Percentiles rank a stretch among this genome's conserved stretches.
Conservation (phyloP, 352 stramenopile genomes). For the Pythium rhizo-oryzae region DNA sequence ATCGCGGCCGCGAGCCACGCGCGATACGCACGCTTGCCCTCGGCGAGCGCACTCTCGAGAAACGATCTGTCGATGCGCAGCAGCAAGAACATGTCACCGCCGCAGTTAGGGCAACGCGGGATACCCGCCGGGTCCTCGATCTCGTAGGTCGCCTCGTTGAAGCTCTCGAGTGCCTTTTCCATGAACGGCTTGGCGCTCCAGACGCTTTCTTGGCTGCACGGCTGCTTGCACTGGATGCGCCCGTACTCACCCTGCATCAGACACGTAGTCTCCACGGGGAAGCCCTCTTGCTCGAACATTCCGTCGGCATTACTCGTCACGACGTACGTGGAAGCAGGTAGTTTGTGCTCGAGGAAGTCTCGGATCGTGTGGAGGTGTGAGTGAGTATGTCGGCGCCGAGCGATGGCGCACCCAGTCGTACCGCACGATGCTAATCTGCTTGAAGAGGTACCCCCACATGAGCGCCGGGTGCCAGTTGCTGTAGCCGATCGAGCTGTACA, state of each 20-base stretch:
- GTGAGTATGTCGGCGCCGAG: constrained; percentile 53
- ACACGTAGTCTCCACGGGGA: constrained; percentile 53
- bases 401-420: constrained; percentile 54
- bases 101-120: constrained; percentile 53
- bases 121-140: constrained; percentile 55
- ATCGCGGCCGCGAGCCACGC: constrained; percentile 41
- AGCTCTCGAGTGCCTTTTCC: constrained; percentile 47
- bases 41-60: constrained; percentile 45
- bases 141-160: constrained; percentile 56
- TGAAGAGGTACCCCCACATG: constrained; percentile 70
- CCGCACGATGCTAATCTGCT: constrained; percentile 60
- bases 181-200: constrained; percentile 62
- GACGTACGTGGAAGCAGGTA: constrained; percentile 50
- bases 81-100: constrained; percentile 53
- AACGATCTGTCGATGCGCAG: constrained; percentile 55
- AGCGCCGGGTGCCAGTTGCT: constrained; percentile 41
- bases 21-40: constrained; percentile 40
- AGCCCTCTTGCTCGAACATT: constrained; percentile 75
- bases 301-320: constrained; percentile 74
- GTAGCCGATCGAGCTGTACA: constrained; percentile 66
- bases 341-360: constrained; percentile 36
- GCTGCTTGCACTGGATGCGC: constrained; percentile 51
- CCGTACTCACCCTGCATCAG: constrained; percentile 70
- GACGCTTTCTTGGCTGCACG: constrained; percentile 49
- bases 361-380: constrained; percentile 51